Evolutionary conservation across 768 basidiomycete genomes (phyloP).

Genomic region (Lactarius sanguifluus): DNA sequence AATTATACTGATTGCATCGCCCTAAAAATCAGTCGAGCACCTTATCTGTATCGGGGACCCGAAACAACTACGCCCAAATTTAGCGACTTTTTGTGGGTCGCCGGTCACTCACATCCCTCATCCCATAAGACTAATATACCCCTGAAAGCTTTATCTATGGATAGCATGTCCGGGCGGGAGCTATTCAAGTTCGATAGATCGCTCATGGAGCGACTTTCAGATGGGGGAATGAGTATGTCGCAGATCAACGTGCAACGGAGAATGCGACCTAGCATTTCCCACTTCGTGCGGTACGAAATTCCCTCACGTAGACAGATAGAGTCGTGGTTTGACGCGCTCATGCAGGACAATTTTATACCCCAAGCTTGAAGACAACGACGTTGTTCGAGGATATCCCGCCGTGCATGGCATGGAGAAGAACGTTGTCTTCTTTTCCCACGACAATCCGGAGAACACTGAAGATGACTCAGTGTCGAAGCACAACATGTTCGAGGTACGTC

Average conservation of each 20-base stretch:
- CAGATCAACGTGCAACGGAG: slow-evolving; percentile 69
- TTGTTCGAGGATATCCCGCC: slow-evolving; percentile 50
- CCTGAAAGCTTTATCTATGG: slow-evolving; percentile 61
- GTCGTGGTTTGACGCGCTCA: neutral
- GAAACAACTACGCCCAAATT: slow-evolving; percentile 65
- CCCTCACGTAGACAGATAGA: neutral
- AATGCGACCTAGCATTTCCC: slow-evolving; percentile 71
- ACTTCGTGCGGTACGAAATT: slow-evolving; percentile 51
- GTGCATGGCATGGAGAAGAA: slow-evolving; percentile 65
- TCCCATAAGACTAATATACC: slow-evolving; percentile 4
- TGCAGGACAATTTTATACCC: slow-evolving; percentile 61
- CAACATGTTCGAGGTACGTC: slow-evolving; percentile 63
- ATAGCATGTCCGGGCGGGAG: slow-evolving; percentile 52
- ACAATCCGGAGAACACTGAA: slow-evolving; percentile 55
- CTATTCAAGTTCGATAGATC: slow-evolving; percentile 65
- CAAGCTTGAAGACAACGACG: slow-evolving; percentile 53
- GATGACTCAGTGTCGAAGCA: slow-evolving; percentile 65
- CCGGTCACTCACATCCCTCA: neutral
- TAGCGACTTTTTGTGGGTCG: slow-evolving; percentile 61
- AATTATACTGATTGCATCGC: neutral
- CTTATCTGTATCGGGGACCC: slow-evolving; percentile 83
- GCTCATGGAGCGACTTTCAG: slow-evolving; percentile 71
- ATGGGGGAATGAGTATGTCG: slow-evolving; percentile 61
- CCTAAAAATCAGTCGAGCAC: slow-evolving; percentile 50
- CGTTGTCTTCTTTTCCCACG: slow-evolving; percentile 67